Conservation (phyloP, 2,329 filamentous ascomycete genomes). For the Colletotrichum spinosum region DNA sequence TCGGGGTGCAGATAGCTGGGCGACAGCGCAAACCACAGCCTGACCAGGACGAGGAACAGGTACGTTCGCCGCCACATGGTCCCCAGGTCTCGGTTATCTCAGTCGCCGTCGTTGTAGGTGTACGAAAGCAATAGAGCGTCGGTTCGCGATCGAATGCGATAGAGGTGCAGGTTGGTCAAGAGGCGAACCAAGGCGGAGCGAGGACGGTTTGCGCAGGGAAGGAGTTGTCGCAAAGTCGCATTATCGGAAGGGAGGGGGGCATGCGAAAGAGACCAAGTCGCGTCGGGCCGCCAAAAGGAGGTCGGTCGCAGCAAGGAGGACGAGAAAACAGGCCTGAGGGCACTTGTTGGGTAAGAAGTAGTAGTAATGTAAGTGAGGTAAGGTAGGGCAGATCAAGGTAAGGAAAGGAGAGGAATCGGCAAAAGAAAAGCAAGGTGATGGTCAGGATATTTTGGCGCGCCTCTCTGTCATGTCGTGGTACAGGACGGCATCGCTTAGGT, state of each 20-base stretch:
- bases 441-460: conserved; percentile 31
- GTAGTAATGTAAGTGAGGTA: too few species aligned
- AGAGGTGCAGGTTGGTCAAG: conserved; percentile 1
- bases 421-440: conserved; percentile 28
- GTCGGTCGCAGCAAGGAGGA: neutral
- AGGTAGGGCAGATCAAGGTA: too few species aligned
- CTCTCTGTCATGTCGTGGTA: conserved; percentile 9
- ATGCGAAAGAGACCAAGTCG: conserved; percentile 19
- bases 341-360: too few species aligned
- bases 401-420: conserved; percentile 16
- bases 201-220: conserved; percentile 13
- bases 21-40: conserved; percentile 92
- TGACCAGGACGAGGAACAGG: conserved; percentile 84
- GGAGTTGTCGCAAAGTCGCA: conserved; percentile 34
- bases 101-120: conserved; percentile 22
- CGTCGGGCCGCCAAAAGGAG: conserved; percentile 2
- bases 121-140: conserved; percentile 38
- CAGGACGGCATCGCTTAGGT: too few species aligned
- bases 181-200: conserved; percentile 17
- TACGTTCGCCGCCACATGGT: conserved; percentile 94
- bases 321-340: neutral
- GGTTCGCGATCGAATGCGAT: conserved; percentile 23
- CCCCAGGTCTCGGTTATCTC: conserved; percentile 19
- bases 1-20: conserved; percentile 98
- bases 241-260: conserved; percentile 30